phyloP scores from a whole-genome alignment of 306 rosid species.

The Spatholobus suberectus region DNA sequence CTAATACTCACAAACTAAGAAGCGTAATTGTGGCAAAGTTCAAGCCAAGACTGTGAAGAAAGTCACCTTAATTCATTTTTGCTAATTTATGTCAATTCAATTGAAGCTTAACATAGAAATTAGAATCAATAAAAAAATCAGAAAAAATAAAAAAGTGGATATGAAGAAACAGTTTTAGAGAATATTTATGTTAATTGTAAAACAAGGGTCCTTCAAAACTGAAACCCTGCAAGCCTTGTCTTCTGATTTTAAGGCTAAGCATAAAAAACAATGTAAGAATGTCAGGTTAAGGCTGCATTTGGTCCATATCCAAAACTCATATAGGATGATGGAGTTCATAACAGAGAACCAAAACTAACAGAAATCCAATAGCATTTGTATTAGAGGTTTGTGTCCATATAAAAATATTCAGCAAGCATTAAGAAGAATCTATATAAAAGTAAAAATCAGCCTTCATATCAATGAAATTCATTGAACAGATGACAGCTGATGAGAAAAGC shows the following conservation, averaged over 20 bases:
- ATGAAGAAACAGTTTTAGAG: background rate
- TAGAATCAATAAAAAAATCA: background rate
- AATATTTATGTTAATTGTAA: background rate
- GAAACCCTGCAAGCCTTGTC: constrained; percentile 17
- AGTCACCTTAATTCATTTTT: background rate
- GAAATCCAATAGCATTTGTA: background rate
- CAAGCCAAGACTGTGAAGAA: constrained; percentile 31
- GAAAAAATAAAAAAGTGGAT: background rate
- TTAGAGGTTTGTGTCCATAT: background rate
- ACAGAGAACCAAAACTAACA: background rate
- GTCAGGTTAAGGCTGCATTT: background rate
- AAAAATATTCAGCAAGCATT: background rate
- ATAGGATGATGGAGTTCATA: constrained; percentile 4
- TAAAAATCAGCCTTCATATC: background rate
- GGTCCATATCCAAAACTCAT: background rate
- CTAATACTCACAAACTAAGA: constrained; percentile 5
- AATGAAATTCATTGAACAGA: constrained; percentile 24
- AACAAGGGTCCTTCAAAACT: constrained; percentile 32
- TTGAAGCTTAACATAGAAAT: constrained; percentile 12
- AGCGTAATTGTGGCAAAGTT: background rate
- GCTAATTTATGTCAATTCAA: background rate
- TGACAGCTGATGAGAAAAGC: background rate
- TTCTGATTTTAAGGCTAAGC: constrained; percentile 8
- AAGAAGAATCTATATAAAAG: background rate
- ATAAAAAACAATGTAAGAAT: background rate